Percentiles rank a stretch among this genome's conserved stretches.
Conservation (phyloP, 139 green algal species). For the Tetradesmus lagerheimii region DNA sequence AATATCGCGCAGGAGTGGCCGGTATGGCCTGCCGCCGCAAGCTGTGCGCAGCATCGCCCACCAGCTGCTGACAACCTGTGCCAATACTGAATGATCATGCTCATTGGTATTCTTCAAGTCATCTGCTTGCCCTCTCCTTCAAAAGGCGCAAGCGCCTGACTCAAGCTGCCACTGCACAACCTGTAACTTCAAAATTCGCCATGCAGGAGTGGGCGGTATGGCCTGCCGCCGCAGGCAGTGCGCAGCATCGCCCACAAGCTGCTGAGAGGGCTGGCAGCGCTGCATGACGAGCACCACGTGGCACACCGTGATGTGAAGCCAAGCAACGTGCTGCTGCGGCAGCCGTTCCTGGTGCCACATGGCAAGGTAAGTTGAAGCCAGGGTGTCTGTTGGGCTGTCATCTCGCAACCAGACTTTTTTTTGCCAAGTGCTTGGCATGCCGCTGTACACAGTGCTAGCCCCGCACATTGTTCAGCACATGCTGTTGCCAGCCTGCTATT, state of each 20-base stretch:
- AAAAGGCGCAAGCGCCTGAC: too few species aligned
- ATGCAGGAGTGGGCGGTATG: neutral
- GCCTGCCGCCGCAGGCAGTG: neutral
- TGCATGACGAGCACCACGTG: neutral
- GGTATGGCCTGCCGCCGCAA: neutral
- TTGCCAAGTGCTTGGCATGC: too few species aligned
- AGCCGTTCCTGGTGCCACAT: neutral
- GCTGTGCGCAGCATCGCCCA: neutral
- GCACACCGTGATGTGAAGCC: neutral
- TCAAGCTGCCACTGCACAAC: too few species aligned
- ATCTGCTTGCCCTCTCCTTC: too few species aligned
- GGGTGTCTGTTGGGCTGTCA: too few species aligned
- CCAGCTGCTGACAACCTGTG: conserved; percentile 23
- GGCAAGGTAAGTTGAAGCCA: neutral
- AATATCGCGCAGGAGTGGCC: neutral
- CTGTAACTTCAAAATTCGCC: too few species aligned
- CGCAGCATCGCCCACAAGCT: neutral
- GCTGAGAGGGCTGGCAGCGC: neutral
- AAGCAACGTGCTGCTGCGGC: neutral
- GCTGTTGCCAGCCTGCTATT: too few species aligned
- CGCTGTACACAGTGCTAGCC: too few species aligned
- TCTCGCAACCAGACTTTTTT: too few species aligned
- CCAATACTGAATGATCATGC: too few species aligned
- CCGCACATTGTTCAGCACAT: too few species aligned
- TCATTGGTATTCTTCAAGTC: too few species aligned